Evolutionary conservation across 345 rosid species (phyloP).

Genomic region (Excoecaria cochinchinensis): DNA sequence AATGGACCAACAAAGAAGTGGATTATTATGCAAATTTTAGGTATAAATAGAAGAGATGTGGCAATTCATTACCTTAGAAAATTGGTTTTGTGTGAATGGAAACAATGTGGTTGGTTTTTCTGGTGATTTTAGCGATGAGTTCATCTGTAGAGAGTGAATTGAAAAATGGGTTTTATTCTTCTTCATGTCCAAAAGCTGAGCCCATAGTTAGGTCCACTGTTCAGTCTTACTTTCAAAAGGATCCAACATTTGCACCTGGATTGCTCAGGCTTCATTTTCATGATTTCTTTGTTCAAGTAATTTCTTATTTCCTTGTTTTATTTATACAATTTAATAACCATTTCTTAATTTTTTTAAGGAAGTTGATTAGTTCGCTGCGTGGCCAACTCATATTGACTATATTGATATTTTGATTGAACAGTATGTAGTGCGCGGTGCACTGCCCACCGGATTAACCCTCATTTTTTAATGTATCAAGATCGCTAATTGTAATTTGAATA

Average conservation of each 20-base stretch:
- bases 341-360: too few species aligned
- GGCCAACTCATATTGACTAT: too few species aligned
- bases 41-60: not conserved
- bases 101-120: constrained; percentile 8
- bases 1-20: constrained; percentile 14
- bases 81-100: constrained; percentile 13
- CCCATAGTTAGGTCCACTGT: constrained; percentile 54
- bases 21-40: constrained; percentile 7
- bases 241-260: constrained; percentile 59
- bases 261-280: constrained; percentile 78
- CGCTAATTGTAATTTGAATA: too few species aligned
- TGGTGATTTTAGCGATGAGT: constrained; percentile 19
- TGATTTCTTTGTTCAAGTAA: constrained; percentile 72
- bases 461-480: too few species aligned
- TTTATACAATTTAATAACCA: not conserved
- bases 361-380: too few species aligned
- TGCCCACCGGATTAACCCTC: too few species aligned
- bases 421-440: too few species aligned
- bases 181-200: constrained; percentile 59
- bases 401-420: too few species aligned
- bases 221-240: constrained; percentile 53
- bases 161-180: constrained; percentile 56
- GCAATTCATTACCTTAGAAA: not conserved
- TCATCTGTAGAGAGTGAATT: constrained; percentile 34
- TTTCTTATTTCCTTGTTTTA: not conserved